Evolutionary conservation across 2,329 filamentous ascomycete species (phyloP).

Genomic region (Scorias spongiosa): DNA sequence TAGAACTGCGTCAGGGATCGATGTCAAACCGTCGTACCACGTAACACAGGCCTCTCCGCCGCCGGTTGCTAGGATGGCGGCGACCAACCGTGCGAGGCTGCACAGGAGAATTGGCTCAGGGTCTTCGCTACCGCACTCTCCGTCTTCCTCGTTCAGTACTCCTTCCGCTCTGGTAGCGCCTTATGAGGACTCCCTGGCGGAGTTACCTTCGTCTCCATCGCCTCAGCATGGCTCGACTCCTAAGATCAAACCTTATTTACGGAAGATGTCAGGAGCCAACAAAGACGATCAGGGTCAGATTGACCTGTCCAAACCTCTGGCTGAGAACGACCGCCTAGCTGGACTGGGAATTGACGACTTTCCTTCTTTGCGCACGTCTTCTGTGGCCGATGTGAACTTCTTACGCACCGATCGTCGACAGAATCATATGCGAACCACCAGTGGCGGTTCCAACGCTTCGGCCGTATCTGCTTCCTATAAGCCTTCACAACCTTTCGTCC

Average conservation of each 20-base stretch:
- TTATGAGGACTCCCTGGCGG: slow-evolving; percentile 12
- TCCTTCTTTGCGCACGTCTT: slow-evolving; percentile 17
- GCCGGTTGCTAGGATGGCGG: slow-evolving; percentile 1
- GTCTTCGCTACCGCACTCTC: slow-evolving; percentile 11
- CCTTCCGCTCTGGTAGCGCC: slow-evolving; percentile 12
- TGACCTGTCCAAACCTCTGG: slow-evolving; percentile 39
- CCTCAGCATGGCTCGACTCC: slow-evolving; percentile 10
- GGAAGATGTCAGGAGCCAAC: slow-evolving; percentile 37
- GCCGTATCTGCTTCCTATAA: slow-evolving; percentile 30
- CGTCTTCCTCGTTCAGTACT: slow-evolving; percentile 13
- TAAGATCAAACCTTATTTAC: slow-evolving; percentile 41
- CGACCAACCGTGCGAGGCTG: slow-evolving; percentile 8
- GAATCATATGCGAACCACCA: slow-evolving; percentile 36
- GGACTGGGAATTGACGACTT: slow-evolving; percentile 41
- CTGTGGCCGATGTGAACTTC: slow-evolving; percentile 30
- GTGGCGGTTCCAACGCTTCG: slow-evolving; percentile 40
- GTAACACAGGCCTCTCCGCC: background rate
- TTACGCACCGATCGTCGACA: slow-evolving; percentile 14
- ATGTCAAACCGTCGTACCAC: background rate
- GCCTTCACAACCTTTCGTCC: slow-evolving; percentile 36
- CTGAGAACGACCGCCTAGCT: slow-evolving; percentile 36
- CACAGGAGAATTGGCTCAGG: slow-evolving; percentile 18
- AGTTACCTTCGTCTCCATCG: slow-evolving; percentile 4
- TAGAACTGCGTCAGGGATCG: background rate
- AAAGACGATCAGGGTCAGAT: slow-evolving; percentile 27